Conservation (phyloP, 345 rosid species). For the Acer negundo region DNA sequence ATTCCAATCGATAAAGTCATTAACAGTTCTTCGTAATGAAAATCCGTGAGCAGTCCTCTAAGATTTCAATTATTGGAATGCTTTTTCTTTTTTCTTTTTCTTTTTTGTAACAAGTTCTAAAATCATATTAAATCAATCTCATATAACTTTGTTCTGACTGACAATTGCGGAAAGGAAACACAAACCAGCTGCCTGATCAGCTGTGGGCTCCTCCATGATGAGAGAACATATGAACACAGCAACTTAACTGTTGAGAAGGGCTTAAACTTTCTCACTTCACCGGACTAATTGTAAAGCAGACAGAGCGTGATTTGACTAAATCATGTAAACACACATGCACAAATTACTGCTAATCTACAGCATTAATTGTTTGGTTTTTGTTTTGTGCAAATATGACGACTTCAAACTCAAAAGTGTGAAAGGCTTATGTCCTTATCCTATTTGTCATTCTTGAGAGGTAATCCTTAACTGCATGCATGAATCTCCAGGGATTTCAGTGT, state of each 20-base stretch:
- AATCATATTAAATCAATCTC: background rate
- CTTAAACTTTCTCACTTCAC: background rate
- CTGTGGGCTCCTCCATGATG: too few relatives aligned
- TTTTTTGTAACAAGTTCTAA: background rate
- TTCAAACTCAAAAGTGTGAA: background rate
- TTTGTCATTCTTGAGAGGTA: background rate
- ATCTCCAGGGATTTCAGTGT: background rate
- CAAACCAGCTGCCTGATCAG: background rate
- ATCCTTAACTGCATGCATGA: background rate
- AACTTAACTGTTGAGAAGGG: background rate
- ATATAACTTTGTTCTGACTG: background rate
- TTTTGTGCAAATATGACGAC: background rate
- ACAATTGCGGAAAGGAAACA: slow-evolving; percentile 2
- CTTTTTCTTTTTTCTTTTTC: too few relatives aligned
- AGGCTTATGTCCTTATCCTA: background rate
- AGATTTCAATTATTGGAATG: background rate
- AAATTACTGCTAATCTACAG: background rate
- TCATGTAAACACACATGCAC: background rate
- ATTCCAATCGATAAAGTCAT: background rate
- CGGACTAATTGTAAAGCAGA: slow-evolving; percentile 4
- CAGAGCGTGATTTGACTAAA: background rate
- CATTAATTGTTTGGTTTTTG: background rate
- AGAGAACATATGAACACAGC: too few relatives aligned
- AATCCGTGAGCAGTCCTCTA: slow-evolving; percentile 1
- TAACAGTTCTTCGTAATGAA: background rate